phyloP scores from a whole-genome alignment of 2,329 filamentous ascomycete species.

The Torrubiella hemipterigena region DNA sequence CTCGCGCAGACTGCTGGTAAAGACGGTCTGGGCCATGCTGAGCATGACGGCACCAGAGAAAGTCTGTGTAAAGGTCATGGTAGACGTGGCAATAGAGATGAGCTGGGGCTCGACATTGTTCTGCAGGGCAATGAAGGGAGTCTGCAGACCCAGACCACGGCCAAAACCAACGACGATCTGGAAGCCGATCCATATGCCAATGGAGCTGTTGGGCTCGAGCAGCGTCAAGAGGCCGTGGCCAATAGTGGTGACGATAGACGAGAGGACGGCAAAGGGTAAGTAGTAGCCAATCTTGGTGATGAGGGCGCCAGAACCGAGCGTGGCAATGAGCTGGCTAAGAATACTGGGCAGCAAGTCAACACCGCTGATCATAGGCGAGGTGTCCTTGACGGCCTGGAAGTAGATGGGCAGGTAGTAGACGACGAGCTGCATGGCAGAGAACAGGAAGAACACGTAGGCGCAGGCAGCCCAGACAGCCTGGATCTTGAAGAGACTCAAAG shows the following conservation, averaged over 20 bases:
- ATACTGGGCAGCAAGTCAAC: constrained; percentile 30
- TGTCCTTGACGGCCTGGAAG: background rate
- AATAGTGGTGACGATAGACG: constrained; percentile 27
- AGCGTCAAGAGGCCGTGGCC: constrained; percentile 44
- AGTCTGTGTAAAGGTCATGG: too few species aligned
- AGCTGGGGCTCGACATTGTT: constrained; percentile 34
- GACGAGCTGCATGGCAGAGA: constrained; percentile 38
- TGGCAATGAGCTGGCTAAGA: constrained; percentile 35
- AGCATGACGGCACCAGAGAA: too few species aligned
- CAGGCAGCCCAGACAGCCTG: constrained; percentile 27
- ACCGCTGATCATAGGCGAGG: background rate
- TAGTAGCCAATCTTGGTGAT: constrained; percentile 31
- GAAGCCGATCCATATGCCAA: constrained; percentile 44
- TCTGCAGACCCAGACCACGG: constrained; percentile 35
- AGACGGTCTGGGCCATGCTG: background rate
- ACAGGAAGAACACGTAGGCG: constrained; percentile 35
- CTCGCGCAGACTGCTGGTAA: too few species aligned
- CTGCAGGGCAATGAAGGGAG: constrained; percentile 37
- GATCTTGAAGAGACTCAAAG: constrained; percentile 31
- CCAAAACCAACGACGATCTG: constrained; percentile 44
- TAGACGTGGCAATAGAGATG: too few species aligned
- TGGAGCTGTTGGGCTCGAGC: constrained; percentile 31
- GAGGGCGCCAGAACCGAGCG: constrained; percentile 28
- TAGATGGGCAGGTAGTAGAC: constrained; percentile 28
- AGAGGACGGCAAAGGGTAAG: constrained; percentile 25